Percentiles rank a stretch among this genome's conserved stretches.
Evolutionary conservation across 768 basidiomycete genomes (phyloP).

Genomic region (Leccinum variicolor): DNA sequence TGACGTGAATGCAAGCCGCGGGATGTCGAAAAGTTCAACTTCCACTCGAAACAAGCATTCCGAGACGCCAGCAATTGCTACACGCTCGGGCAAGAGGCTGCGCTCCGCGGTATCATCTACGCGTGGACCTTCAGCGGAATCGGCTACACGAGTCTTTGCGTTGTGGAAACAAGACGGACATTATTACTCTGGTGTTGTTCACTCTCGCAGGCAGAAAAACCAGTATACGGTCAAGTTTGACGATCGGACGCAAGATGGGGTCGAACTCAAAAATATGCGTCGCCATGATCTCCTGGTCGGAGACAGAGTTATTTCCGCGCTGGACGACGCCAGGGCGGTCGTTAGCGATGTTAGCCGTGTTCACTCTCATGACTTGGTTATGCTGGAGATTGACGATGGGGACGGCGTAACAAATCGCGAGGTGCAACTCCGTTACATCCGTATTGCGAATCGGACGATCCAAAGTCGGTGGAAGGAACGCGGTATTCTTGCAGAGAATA

Average conservation of each 20-base stretch:
- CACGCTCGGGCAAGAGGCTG: slow-evolving; percentile 37
- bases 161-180: slow-evolving; percentile 58
- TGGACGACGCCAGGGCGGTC: slow-evolving; percentile 28
- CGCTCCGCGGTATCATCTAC: slow-evolving; percentile 35
- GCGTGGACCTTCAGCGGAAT: slow-evolving; percentile 11
- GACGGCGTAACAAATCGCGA: slow-evolving; percentile 22
- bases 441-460: slow-evolving; percentile 51
- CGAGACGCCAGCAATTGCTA: slow-evolving; percentile 27
- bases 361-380: slow-evolving; percentile 30
- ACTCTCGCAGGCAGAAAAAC: slow-evolving; percentile 30
- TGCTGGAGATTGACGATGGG: slow-evolving; percentile 40
- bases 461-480: slow-evolving; percentile 54
- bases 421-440: slow-evolving; percentile 38
- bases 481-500: slow-evolving; percentile 35
- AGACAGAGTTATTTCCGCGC: slow-evolving; percentile 50
- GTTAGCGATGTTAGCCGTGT: slow-evolving; percentile 31
- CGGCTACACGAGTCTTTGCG: slow-evolving; percentile 64
- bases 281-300: slow-evolving; percentile 45
- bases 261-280: slow-evolving; percentile 55
- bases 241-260: slow-evolving; percentile 47
- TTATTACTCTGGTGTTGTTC: slow-evolving; percentile 60
- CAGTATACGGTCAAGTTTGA: slow-evolving; percentile 62
- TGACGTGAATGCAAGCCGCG: slow-evolving; percentile 23
- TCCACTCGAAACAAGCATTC: slow-evolving; percentile 27
- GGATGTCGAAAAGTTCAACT: slow-evolving; percentile 22